Evolutionary conservation across 2,329 filamentous ascomycete genomes (phyloP), one percentile per base, ranked within the genome.

Genomic region (Fusarium sp.): DNA sequence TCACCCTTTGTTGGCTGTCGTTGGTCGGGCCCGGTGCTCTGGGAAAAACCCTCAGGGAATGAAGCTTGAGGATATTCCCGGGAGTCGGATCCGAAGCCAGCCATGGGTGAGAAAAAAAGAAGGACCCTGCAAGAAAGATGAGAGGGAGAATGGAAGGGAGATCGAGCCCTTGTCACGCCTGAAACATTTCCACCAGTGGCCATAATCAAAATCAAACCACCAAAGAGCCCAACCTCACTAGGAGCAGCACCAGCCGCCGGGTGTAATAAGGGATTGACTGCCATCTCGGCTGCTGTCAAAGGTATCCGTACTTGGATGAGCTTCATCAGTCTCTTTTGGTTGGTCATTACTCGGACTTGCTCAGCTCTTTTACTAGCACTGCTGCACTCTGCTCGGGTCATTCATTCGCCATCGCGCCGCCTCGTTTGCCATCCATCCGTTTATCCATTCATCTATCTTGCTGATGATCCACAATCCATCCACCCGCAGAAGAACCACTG

Each of bases 141-240:
- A 48, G n/a, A 53, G 36, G 30, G 11, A 66, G 44, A 66, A 40
- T 11, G 63, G 51, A 71, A 71, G 67, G 67, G 68, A 71, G 68
- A 68, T n/a, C 30, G 13, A 70, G 63, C 62, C 67, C 67, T 70
- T 68, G 67, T 68, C 59, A 53, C 64, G 67, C 68, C 68, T 70
- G 68, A 70, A 70, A 70, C 68, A 65, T 65, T 70, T 44, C 68
- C 68, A 68, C 64, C 60, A 52, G 36, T 68, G 43, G 68, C 46
- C 47, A 34, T 52, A 71, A 65, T 71, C 50, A 65, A 68, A 70
- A 70, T 65, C 64, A 70, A 70, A 68, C 67, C 68, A 68, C 64
- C 52, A 57, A 66, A 48, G 34, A 50, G 37, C 52, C 61, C 51
- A 70, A 58, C 63, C 59, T 65, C 59, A 66, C 46, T 57, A 34